Base-by-base conservation (phyloP, 1,284 basidiomycete genomes). In the Trametes hirsuta region DNA sequence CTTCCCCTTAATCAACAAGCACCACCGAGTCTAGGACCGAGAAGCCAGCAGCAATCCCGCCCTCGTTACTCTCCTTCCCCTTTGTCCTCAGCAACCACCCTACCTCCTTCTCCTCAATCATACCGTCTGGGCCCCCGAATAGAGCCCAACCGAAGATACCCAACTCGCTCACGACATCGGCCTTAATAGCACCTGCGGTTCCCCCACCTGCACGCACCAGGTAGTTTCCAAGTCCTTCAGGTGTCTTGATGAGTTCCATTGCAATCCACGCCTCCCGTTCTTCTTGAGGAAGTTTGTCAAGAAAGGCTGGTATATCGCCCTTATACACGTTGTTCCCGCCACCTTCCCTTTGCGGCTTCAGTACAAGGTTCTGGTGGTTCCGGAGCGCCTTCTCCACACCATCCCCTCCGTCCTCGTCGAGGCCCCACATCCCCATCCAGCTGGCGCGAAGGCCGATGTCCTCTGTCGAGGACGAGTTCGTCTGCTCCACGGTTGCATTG, bases 261-360 rank as follows among this genome's bases (percentile, higher is more conserved):
- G 96, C 88, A 61, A 98, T 95, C 88, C 96, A 99, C 1, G 90
- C 95, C 63, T 84, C 80, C 8, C 86, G 80, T 70, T 90, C 86
- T 46, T 78, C 75, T 0, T 63, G 68, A 0, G 81, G 77, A 2
- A 97, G 79, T 1, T 72, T 69, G 6, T 87, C 83, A 2, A 98
- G 79, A 74, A 95, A 95, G 0, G 79, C 67, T 0, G 91, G 93
- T 55, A 98, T 98, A 51, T 91, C 86, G 4, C 77, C 75, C 54
- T 92, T 90, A 77, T 98, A 99, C 24, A 98, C 85, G 71, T 99
- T 99, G 74, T 99, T 97, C 3, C 97, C 97, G 68, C 97, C 97
- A 4, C 97, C 97, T 78, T 99, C 97, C 41, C 96, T 84, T 74
- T 98, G 96, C 0, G 97, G 97, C 74, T 99, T 98, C 50, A 98